phyloP scores from a whole-genome alignment of 202 grass and related monocot species.

The Setaria italica region DNA sequence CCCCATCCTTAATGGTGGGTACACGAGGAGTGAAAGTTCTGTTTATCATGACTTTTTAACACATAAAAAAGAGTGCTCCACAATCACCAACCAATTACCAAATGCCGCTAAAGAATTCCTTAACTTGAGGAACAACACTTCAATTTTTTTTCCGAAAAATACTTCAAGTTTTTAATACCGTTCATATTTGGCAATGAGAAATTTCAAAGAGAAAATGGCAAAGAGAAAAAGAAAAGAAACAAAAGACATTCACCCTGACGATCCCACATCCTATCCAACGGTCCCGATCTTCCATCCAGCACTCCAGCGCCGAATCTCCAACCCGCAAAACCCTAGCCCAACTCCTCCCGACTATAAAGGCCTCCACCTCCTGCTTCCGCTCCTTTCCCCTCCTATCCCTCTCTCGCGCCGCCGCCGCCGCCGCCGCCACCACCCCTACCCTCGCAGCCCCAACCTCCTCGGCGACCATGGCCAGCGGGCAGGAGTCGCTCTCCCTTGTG shows the following conservation, averaged over 20 bases:
- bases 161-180: not conserved
- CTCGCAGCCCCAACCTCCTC: not conserved
- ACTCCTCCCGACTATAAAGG: slow-evolving; percentile 43
- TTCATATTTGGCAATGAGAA: not conserved
- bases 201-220: too few species aligned
- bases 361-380: not conserved
- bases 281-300: not conserved
- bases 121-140: not conserved
- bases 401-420: slow-evolving; percentile 16
- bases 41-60: too few species aligned
- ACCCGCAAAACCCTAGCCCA: slow-evolving; percentile 53
- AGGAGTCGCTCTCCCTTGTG: slow-evolving; percentile 68
- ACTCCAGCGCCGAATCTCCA: slow-evolving; percentile 2
- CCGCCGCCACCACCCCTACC: not conserved
- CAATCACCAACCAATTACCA: not conserved
- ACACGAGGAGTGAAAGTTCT: too few species aligned
- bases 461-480: slow-evolving; percentile 49
- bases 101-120: not conserved
- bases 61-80: not conserved
- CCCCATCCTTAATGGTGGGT: too few species aligned
- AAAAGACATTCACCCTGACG: not conserved
- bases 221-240: not conserved
- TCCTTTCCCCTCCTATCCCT: slow-evolving; percentile 3
- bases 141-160: too few species aligned
- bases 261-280: slow-evolving; percentile 29